Conservation (phyloP, 208 protist genomes). For the Leishmania major region DNA sequence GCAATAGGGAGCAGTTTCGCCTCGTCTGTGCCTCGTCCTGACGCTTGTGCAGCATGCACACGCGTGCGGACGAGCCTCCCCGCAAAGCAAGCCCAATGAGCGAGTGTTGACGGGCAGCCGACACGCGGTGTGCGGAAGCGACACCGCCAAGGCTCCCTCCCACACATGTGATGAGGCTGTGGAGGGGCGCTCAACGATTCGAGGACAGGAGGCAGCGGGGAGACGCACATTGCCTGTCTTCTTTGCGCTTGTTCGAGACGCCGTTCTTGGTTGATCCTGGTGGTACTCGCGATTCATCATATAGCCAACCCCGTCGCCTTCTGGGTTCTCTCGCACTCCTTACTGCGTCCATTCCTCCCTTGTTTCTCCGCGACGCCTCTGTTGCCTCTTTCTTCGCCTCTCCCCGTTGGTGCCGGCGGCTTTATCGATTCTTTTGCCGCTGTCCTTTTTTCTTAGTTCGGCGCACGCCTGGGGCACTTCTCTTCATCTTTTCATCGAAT, state of each 20-base stretch:
- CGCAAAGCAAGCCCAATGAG: not conserved
- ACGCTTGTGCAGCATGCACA: not conserved
- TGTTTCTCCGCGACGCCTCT: not conserved
- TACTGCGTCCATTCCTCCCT: not conserved
- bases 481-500: not conserved
- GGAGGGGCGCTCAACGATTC: not conserved
- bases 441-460: not conserved
- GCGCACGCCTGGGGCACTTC: too few relatives aligned
- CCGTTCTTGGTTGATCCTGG: not conserved
- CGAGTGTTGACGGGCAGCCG: not conserved
- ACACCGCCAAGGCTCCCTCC: not conserved
- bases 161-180: not conserved
- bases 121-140: not conserved
- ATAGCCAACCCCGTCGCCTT: too few relatives aligned
- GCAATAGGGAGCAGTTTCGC: constrained; percentile 30
- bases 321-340: not conserved
- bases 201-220: not conserved
- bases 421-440: not conserved
- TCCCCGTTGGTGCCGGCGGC: not conserved
- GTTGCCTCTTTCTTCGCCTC: not conserved
- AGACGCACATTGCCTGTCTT: not conserved
- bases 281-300: not conserved
- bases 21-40: not conserved
- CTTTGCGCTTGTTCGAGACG: not conserved
- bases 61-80: not conserved